Base-by-base conservation (phyloP, 805 yeast species). In the Saccharomycopsis schoenii region DNA sequence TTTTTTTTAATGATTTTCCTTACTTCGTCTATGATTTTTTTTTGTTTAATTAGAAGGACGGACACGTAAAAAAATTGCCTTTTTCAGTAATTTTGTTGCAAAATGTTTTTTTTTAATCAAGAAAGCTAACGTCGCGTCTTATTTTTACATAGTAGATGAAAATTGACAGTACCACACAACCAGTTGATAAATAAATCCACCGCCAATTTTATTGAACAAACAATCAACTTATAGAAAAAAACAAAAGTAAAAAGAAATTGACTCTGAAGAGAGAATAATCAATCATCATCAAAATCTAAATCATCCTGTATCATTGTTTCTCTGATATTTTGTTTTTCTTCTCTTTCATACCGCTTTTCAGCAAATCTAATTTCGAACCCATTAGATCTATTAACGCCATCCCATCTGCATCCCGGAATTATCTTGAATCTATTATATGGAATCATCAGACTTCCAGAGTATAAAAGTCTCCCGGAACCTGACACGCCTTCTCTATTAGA, bases 351-450 rank as follows among this genome's bases (percentile, higher is more conserved):
- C 19, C 60, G 65, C 39, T 42, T 55, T 10, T 71, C 76, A 65
- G 88, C 77, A 77, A 88, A 80, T 60, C 79, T 75, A 57, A 73
- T 75, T 69, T 92, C 98, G 72, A 88, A 92, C 2, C 97, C 97
- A 69, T 86, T 92, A 0, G 96, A 84, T 62, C 98, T 74, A 72
- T 89, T 92, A 1, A 92, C 84, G 0, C 97, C 97, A 71, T 89
- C 96, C 98, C 98, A 92, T 61, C 89, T 76, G 65, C 77, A 76
- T 0, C 97, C 97, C 0, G 97, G 96, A 4, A 74, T 72, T 14
- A 92, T 84, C 1, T 80, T 80, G 71, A 89, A 92, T 61, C 98
- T 74, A 69, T 92, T 92, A 21, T 81, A 81, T 0, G 89, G 83
- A 60, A 72, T 81, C n/a, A 59, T 59, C 52, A 47, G 52, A 9